Conservation (phyloP, 2,329 filamentous ascomycete genomes). For the Diaporthe velutina region DNA sequence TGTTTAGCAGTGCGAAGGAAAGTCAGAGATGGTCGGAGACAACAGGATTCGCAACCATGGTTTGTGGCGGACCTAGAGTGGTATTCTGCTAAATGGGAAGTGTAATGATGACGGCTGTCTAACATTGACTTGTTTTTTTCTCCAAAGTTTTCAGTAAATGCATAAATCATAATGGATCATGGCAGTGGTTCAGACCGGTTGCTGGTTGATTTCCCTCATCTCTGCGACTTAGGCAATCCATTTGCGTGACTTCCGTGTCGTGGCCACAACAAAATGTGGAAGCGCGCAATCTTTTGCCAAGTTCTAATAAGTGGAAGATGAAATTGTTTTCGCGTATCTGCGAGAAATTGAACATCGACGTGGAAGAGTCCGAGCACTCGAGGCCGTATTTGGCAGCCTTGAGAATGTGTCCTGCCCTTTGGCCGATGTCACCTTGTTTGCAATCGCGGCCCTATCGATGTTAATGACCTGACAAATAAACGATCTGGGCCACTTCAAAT, state of each 20-base stretch:
- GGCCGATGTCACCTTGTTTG: background rate
- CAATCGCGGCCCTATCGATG: background rate
- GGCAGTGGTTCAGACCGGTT: too few species aligned
- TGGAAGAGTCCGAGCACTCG: background rate
- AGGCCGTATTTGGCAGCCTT: background rate
- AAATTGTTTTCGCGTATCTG: too few species aligned
- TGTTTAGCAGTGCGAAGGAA: constrained; percentile 1
- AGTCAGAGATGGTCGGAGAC: background rate
- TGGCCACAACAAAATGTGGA: background rate
- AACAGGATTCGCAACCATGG: background rate
- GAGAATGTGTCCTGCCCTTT: background rate
- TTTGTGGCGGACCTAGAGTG: constrained; percentile 9
- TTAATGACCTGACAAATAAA: background rate
- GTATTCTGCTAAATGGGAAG: constrained; percentile 21
- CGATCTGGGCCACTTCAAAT: background rate
- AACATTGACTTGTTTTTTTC: background rate
- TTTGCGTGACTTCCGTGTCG: background rate
- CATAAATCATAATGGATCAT: too few species aligned
- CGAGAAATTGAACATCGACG: too few species aligned
- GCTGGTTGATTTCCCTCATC: background rate
- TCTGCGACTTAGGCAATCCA: background rate
- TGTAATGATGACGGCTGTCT: background rate
- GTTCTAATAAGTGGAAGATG: background rate
- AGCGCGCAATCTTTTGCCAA: background rate
- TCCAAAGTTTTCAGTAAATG: too few species aligned